Evolutionary conservation across 371 early-diverging fungal species (phyloP), one percentile per base, ranked within the genome.

Genomic region (Lichtheimia hyalospora): DNA sequence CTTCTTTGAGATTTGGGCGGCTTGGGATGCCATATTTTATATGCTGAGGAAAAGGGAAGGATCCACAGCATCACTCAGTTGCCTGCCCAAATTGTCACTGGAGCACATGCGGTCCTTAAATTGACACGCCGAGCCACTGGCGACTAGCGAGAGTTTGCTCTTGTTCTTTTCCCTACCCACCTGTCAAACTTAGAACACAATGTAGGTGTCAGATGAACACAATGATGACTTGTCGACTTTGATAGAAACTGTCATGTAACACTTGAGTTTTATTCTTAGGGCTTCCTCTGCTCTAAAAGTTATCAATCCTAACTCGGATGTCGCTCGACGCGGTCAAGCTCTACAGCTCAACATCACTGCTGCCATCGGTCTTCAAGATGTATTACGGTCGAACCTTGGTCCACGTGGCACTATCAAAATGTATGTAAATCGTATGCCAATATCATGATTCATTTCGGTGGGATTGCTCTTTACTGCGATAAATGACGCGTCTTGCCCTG

Each of bases 331-430:
- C 67, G 99, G 99, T 66, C 99, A 99, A 82, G 99, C 99, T 20
- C 89, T 99, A 27, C 90, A 89, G 71, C 80, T 99, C 71, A 99
- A 99, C 83, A 95, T 97, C 73, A 92, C 89, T 58, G 98, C 99
- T 48, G 99, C 98, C 20, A 80, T 91, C 25, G 98, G 99, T 50
- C 83, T 99, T 57, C 93, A 94, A 77, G 94, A 94, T 57, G 96
- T 99, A 15, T 82, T 99, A 53, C 89, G 89, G 68, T 90, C 97
- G 49, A 98, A 98, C 78, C 87, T 99, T 49, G 99, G 99, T 18
- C 99, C 99, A 6, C 92, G 95, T 78, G 99, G 99, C 24, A 98
- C 99, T 23, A 90, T 97, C 69, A 99, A 99, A 81, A 97, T 99
- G 92, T 92, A 78, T 66, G 74, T 52, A 27, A n/a, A 34, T 46